Conservation (phyloP, 371 early-diverging fungal genomes). For the Apophysomyces elegans region DNA sequence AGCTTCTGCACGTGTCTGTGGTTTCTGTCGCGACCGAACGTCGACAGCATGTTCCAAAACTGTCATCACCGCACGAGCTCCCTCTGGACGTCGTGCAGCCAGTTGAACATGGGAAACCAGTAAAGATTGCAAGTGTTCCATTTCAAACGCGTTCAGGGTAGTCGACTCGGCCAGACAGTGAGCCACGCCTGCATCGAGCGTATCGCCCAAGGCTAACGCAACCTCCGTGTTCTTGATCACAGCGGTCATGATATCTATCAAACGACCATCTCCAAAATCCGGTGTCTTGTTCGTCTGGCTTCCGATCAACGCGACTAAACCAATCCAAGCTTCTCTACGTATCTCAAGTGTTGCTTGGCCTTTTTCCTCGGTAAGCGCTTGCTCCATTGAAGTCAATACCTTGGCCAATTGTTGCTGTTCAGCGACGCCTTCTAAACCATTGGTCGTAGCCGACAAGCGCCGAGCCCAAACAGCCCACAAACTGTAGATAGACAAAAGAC, state of each 20-base stretch:
- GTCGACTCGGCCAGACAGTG: constrained; percentile 45
- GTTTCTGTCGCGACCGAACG: constrained; percentile 35
- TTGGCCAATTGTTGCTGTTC: constrained; percentile 16
- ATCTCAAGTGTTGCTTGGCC: constrained; percentile 1
- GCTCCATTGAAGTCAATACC: constrained; percentile 23
- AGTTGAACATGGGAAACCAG: constrained; percentile 27
- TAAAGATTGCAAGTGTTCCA: constrained; percentile 31
- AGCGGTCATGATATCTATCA: constrained; percentile 29
- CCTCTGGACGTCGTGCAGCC: constrained; percentile 19
- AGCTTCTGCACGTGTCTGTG: constrained; percentile 35
- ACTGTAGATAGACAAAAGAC: constrained; percentile 20
- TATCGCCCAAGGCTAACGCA: constrained; percentile 25
- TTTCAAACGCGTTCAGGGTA: constrained; percentile 42
- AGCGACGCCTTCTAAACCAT: constrained; percentile 7
- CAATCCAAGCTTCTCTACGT: constrained; percentile 46
- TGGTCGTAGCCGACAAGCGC: constrained; percentile 24
- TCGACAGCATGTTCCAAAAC: constrained; percentile 47
- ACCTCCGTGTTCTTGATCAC: constrained; percentile 18
- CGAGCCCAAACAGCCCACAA: constrained; percentile 46
- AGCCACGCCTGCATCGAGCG: constrained; percentile 46
- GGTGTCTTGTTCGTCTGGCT: constrained; percentile 10
- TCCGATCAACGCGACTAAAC: constrained; percentile 39
- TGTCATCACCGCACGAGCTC: constrained; percentile 30
- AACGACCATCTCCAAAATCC: constrained; percentile 18
- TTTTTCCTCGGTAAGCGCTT: not conserved